Evolutionary conservation across 2,329 filamentous ascomycete genomes (phyloP).

Genomic region (Amauroascus verrucosus): DNA sequence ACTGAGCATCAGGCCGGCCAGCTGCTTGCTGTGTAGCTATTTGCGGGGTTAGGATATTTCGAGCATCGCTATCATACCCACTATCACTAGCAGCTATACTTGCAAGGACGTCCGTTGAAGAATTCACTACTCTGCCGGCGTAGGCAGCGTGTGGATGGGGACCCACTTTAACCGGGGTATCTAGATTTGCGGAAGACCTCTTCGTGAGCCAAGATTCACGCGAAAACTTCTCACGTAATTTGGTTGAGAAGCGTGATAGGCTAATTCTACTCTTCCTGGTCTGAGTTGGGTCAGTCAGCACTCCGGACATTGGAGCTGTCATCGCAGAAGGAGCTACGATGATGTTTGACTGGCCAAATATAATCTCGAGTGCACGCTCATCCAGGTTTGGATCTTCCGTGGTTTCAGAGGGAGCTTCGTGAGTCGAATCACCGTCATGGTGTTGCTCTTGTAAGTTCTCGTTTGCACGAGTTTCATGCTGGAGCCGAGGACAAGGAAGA

Average conservation of each 20-base stretch:
- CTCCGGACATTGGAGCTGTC: background rate
- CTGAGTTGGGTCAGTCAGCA: background rate
- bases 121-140: conserved; percentile 6
- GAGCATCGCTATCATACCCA: conserved; percentile 36
- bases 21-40: conserved; percentile 17
- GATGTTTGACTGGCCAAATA: conserved; percentile 9
- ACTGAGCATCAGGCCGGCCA: conserved; percentile 8
- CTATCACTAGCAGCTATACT: conserved; percentile 31
- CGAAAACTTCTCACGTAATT: conserved; percentile 27
- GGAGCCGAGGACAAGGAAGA: conserved; percentile 13
- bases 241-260: conserved; percentile 19
- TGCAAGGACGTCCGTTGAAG: conserved; percentile 19
- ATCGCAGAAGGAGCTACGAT: background rate
- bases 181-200: conserved; percentile 12
- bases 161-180: conserved; percentile 14
- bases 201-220: conserved; percentile 22
- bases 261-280: conserved; percentile 1
- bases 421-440: background rate
- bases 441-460: background rate
- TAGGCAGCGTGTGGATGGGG: background rate
- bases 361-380: conserved; percentile 10
- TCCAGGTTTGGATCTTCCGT: conserved; percentile 4
- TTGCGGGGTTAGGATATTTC: conserved; percentile 29
- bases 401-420: background rate
- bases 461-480: background rate